phyloP scores from a whole-genome alignment of 108 stramenopile species.

The Nitzschia sp. region DNA sequence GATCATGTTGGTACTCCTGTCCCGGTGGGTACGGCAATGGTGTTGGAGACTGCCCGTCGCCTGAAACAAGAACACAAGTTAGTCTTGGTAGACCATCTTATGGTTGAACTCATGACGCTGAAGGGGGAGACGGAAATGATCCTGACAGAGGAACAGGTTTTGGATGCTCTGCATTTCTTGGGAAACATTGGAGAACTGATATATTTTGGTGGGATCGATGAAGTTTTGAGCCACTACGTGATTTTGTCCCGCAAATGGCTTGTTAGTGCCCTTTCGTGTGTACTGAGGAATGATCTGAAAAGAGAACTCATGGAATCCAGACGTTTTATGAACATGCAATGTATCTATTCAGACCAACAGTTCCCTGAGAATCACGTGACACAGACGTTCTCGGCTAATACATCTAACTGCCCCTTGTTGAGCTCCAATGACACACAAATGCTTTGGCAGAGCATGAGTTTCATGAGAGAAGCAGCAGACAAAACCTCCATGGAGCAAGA shows the following conservation, averaged over 20 bases:
- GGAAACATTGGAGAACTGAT: slow-evolving; percentile 49
- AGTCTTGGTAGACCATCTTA: slow-evolving; percentile 45
- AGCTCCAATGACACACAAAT: slow-evolving; percentile 49
- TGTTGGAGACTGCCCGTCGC: slow-evolving; percentile 36
- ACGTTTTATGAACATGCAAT: slow-evolving; percentile 47
- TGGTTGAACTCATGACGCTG: slow-evolving; percentile 30
- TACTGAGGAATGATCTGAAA: slow-evolving; percentile 59
- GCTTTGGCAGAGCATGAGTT: slow-evolving; percentile 71
- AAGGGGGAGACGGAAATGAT: slow-evolving; percentile 11
- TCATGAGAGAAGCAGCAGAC: slow-evolving; percentile 74
- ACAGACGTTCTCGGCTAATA: slow-evolving; percentile 29
- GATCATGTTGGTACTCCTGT: slow-evolving; percentile 51
- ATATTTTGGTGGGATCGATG: slow-evolving; percentile 46
- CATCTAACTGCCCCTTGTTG: slow-evolving; percentile 50
- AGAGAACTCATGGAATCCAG: slow-evolving; percentile 46
- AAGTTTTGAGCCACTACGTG: slow-evolving; percentile 54
- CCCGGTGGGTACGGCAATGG: slow-evolving; percentile 26
- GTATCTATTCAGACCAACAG: slow-evolving; percentile 37
- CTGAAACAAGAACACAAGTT: slow-evolving; percentile 52
- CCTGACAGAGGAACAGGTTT: slow-evolving; percentile 28
- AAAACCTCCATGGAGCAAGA: slow-evolving; percentile 46
- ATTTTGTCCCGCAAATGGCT: slow-evolving; percentile 78
- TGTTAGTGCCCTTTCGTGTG: slow-evolving; percentile 69
- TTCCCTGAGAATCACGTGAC: slow-evolving; percentile 46
- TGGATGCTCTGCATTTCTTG: slow-evolving; percentile 44